phyloP scores from a whole-genome alignment of 2,329 filamentous ascomycete species.

The Scortechinia acanthostroma region DNA sequence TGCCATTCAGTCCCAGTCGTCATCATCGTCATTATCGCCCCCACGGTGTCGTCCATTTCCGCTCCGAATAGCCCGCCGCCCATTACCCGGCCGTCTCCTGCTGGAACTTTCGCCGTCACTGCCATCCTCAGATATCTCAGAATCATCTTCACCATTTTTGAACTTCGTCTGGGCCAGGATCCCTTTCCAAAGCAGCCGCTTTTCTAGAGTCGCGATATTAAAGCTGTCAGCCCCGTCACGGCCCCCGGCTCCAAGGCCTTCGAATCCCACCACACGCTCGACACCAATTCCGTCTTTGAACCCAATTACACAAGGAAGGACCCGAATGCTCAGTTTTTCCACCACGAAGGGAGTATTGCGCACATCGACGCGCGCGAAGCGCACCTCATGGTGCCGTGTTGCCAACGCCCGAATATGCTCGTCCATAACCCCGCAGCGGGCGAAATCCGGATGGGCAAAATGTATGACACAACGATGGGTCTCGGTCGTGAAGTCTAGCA shows the following conservation, averaged over 20 bases:
- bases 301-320: conserved; percentile 36
- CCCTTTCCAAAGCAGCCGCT: conserved; percentile 24
- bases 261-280: conserved; percentile 35
- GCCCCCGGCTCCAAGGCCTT: conserved; percentile 27
- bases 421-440: conserved; percentile 55
- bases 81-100: too few relatives aligned
- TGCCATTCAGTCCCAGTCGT: conserved; percentile 40
- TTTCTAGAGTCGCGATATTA: conserved; percentile 27
- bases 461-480: conserved; percentile 50
- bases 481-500: conserved; percentile 53
- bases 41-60: background rate
- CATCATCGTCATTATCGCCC: conserved; percentile 15
- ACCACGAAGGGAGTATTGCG: conserved; percentile 34
- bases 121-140: conserved; percentile 12
- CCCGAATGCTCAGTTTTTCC: conserved; percentile 31
- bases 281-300: conserved; percentile 33
- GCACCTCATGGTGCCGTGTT: conserved; percentile 7
- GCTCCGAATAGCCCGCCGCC: background rate
- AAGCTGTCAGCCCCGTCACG: conserved; percentile 26
- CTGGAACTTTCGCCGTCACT: conserved; percentile 13
- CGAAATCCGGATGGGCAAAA: conserved; percentile 59
- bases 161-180: conserved; percentile 24
- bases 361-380: conserved; percentile 33
- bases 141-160: conserved; percentile 13
- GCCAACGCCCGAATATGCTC: conserved; percentile 31